These are phyloP conservation scores for Fusarium chuoi DNA, from an alignment of 2,329 filamentous ascomycete species.

Conservation along the genomic window DNA sequence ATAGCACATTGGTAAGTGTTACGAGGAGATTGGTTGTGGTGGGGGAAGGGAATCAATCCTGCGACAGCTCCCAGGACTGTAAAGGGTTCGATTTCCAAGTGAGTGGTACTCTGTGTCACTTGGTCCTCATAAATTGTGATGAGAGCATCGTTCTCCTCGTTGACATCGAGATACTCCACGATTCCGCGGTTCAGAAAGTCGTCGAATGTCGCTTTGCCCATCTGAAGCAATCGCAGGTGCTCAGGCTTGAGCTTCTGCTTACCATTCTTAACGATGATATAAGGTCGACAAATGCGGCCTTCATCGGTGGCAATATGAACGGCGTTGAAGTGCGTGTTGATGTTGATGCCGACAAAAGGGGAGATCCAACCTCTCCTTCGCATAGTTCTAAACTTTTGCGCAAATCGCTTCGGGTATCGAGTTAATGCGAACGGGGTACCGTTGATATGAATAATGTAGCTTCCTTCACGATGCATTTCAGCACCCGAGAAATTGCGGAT, in stretches of 20 bases:
- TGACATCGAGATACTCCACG: constrained; percentile 96
- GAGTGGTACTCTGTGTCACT: constrained; percentile 85
- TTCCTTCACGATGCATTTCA: constrained; percentile 85
- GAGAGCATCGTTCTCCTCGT: constrained; percentile 96
- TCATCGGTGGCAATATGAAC: constrained; percentile 98
- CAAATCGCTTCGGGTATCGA: constrained; percentile 84
- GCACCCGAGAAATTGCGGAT: constrained; percentile 77
- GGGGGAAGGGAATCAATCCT: constrained; percentile 95
- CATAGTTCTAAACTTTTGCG: constrained; percentile 85
- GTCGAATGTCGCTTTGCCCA: constrained; percentile 88
- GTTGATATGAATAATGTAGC: constrained; percentile 94
- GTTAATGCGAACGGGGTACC: constrained; percentile 93
- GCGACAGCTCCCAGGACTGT: constrained; percentile 96
- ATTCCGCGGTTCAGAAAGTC: constrained; percentile 91
- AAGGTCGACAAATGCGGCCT: constrained; percentile 92
- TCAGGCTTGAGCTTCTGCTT: constrained; percentile 81
- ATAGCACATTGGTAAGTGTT: constrained; percentile 99
- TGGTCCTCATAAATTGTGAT: constrained; percentile 91
- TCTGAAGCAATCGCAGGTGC: constrained; percentile 83
- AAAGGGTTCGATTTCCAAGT: constrained; percentile 97
- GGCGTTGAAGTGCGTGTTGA: constrained; percentile 90
- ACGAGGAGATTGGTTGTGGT: constrained; percentile 98
- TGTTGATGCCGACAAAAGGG: constrained; percentile 95
- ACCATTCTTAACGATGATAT: constrained; percentile 93
- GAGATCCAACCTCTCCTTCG: constrained; percentile 91